Conservation (phyloP, 2,329 filamentous ascomycete genomes). For the Exophiala alcalophila region DNA sequence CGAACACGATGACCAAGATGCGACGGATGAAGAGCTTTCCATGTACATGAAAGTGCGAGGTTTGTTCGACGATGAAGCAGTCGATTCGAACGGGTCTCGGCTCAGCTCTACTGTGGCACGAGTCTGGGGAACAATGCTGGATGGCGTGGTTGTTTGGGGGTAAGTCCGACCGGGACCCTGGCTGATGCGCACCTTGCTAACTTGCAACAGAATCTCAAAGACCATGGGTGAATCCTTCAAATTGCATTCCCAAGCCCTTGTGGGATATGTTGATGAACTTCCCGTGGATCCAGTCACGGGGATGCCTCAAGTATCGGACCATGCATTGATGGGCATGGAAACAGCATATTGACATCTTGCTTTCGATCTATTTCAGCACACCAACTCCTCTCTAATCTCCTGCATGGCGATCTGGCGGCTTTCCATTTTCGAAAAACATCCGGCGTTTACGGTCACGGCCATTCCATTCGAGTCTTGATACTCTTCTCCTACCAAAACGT, state of each 20-base stretch:
- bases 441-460: conserved; percentile 14
- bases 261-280: conserved; percentile 85
- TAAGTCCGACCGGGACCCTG: conserved; percentile 55
- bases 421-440: conserved; percentile 2
- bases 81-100: conserved; percentile 75
- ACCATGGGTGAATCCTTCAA: conserved; percentile 98
- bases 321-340: conserved; percentile 28
- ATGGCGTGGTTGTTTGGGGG: conserved; percentile 99
- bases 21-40: conserved; percentile 74
- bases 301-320: conserved; percentile 28
- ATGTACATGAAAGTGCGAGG: conserved; percentile 67
- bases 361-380: conserved; percentile 4
- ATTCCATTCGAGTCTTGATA: not conserved
- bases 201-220: conserved; percentile 53
- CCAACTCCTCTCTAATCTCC: conserved; percentile 14
- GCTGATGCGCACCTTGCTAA: conserved; percentile 36
- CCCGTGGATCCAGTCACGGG: conserved; percentile 41
- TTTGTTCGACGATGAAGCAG: conserved; percentile 79
- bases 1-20: conserved; percentile 95
- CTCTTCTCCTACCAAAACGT: too few relatives aligned
- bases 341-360: conserved; percentile 24
- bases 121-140: conserved; percentile 96
- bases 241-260: conserved; percentile 88
- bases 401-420: conserved; percentile 21
- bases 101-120: conserved; percentile 93